These are phyloP conservation scores for Phylloporus sp. DNA, from an alignment of 768 basidiomycete species.

Conservation along the genomic window DNA sequence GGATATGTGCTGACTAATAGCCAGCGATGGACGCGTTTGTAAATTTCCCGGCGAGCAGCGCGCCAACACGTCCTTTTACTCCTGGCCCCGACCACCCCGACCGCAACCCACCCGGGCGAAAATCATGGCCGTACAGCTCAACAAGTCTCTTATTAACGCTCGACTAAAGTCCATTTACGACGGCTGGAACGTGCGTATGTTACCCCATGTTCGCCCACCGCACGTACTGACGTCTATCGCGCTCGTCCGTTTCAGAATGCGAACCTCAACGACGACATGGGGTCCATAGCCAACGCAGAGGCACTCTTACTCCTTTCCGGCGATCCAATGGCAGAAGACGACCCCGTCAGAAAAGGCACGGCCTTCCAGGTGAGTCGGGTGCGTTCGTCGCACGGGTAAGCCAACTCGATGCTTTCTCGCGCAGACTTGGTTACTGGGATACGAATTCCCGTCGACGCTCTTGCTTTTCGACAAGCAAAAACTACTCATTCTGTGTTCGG, in stretches of 20 bases:
- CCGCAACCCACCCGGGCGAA: slow-evolving; percentile 7
- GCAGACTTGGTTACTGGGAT: slow-evolving; percentile 95
- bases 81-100: slow-evolving; percentile 8
- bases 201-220: slow-evolving; percentile 5
- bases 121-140: slow-evolving; percentile 74
- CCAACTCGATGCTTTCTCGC: slow-evolving; percentile 4
- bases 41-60: slow-evolving; percentile 29
- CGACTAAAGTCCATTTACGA: slow-evolving; percentile 57
- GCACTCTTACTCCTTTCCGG: slow-evolving; percentile 70
- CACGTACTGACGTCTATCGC: slow-evolving; percentile 11
- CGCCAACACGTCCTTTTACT: slow-evolving; percentile 20
- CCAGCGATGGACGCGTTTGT: slow-evolving; percentile 24
- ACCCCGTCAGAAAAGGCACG: slow-evolving; percentile 84
- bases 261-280: slow-evolving; percentile 64
- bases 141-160: slow-evolving; percentile 51
- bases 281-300: slow-evolving; percentile 61
- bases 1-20: slow-evolving; percentile 30
- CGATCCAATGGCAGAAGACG: slow-evolving; percentile 80
- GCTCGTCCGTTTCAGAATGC: slow-evolving; percentile 43
- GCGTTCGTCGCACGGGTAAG: neutral
- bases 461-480: slow-evolving; percentile 77
- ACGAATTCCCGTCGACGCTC: slow-evolving; percentile 94
- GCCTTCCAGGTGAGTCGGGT: slow-evolving; percentile 71
- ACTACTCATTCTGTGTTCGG: slow-evolving; percentile 76
- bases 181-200: slow-evolving; percentile 52